A percentile compares a stretch with the other conserved stretches of the same genome.
Conservation (phyloP, 257 asterid genomes). For the Solanum raphanifolium region DNA sequence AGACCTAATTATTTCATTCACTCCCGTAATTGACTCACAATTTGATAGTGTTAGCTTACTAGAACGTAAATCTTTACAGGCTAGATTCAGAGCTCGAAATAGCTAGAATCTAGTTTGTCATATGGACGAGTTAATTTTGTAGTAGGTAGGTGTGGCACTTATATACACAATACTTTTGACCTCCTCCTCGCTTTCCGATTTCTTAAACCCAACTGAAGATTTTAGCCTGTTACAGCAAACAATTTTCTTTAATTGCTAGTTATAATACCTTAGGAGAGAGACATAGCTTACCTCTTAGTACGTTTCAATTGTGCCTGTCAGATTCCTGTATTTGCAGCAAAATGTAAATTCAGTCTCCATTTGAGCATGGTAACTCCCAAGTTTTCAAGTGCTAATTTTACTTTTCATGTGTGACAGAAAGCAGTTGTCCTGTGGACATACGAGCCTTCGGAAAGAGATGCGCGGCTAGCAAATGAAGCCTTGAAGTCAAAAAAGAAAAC, state of each 20-base stretch:
- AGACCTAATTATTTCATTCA: not conserved
- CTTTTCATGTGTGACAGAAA: conserved; percentile 27
- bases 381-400: not conserved
- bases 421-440: conserved; percentile 61
- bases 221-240: no score
- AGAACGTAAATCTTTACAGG: not conserved
- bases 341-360: not conserved
- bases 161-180: not conserved
- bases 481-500: conserved; percentile 36
- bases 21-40: not conserved
- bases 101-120: not conserved
- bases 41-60: not conserved
- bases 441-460: conserved; percentile 78
- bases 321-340: not conserved
- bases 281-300: not conserved
- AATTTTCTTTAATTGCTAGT: not conserved
- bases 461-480: conserved; percentile 63
- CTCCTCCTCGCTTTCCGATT: not conserved
- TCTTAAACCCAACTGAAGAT: no score
- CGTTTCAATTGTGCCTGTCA: not conserved
- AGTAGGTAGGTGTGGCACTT: not conserved
- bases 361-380: not conserved
- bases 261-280: not conserved
- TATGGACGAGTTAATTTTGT: not conserved
- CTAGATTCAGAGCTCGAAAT: not conserved